A percentile compares a stretch with the other conserved stretches of the same genome.
Conservation (phyloP, 306 rosid species). For the Inga oerstediana region DNA sequence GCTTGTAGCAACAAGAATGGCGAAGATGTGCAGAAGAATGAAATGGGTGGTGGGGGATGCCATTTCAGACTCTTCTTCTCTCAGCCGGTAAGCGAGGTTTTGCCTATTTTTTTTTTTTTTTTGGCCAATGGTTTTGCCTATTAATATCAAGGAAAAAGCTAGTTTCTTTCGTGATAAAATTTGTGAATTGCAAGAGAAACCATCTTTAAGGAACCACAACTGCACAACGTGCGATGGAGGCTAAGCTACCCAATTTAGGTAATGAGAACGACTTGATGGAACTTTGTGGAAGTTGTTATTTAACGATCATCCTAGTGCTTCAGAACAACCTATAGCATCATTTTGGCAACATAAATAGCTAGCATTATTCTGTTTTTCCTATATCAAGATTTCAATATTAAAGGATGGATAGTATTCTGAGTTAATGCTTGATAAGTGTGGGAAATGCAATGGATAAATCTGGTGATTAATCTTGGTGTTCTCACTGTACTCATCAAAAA, state of each 20-base stretch:
- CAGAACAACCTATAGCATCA: not conserved
- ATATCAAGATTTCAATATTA: not conserved
- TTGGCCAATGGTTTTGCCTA: conserved; percentile 2
- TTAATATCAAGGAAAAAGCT: conserved; percentile 1
- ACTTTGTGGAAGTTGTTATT: not conserved
- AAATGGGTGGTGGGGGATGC: conserved; percentile 25
- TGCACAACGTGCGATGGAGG: conserved; percentile 24
- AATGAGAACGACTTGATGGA: conserved; percentile 32
- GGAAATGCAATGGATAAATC: not conserved
- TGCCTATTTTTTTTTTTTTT: too few species aligned
- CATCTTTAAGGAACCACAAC: conserved; percentile 15
- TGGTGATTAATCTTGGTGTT: not conserved
- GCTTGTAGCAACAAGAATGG: conserved; percentile 31
- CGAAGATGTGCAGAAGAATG: conserved; percentile 32
- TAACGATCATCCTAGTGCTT: not conserved
- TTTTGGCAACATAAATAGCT: too few species aligned
- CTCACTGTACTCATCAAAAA: not conserved
- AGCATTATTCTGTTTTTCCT: not conserved
- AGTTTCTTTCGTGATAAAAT: not conserved
- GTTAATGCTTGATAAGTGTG: not conserved
- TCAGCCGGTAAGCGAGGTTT: not conserved
- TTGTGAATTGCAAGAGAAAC: conserved; percentile 33
- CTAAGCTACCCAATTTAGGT: conserved; percentile 36
- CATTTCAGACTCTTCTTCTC: conserved; percentile 35
- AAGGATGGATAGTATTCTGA: not conserved